Evolutionary conservation across 2,329 filamentous ascomycete species (phyloP).

Genomic region (Phialemoniopsis sp.): DNA sequence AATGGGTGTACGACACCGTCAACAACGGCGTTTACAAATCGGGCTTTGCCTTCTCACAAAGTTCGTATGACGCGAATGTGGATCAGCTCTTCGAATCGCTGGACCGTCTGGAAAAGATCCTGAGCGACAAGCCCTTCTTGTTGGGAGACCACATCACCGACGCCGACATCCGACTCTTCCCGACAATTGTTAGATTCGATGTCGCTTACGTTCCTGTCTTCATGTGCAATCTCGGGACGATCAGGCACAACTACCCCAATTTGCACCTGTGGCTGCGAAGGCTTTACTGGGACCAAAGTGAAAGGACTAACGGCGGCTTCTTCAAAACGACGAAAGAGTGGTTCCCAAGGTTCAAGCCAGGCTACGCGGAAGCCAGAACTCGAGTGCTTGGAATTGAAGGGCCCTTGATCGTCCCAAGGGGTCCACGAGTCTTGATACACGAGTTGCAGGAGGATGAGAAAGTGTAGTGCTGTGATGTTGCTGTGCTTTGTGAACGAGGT

Average conservation of each 20-base stretch:
- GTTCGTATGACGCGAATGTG: slow-evolving; percentile 61
- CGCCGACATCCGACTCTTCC: slow-evolving; percentile 63
- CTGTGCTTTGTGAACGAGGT: too few species aligned
- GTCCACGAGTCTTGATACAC: too few species aligned
- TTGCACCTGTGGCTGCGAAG: slow-evolving; percentile 65
- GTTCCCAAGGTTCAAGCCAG: slow-evolving; percentile 34
- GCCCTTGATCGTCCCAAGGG: too few species aligned
- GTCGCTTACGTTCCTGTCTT: slow-evolving; percentile 64
- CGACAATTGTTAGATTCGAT: slow-evolving; percentile 66
- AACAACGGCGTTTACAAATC: slow-evolving; percentile 49
- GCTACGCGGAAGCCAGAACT: slow-evolving; percentile 14
- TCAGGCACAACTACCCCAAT: slow-evolving; percentile 60
- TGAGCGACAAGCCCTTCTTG: slow-evolving; percentile 52
- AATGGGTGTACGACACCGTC: slow-evolving; percentile 58
- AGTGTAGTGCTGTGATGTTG: too few species aligned
- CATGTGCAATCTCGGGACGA: slow-evolving; percentile 59
- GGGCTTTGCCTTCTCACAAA: slow-evolving; percentile 63
- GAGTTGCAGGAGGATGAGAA: too few species aligned
- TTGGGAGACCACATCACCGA: slow-evolving; percentile 64
- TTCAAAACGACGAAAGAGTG: slow-evolving; percentile 53
- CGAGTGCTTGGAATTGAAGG: too few species aligned
- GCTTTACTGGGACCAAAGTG: slow-evolving; percentile 62
- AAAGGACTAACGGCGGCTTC: slow-evolving; percentile 51
- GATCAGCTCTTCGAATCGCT: slow-evolving; percentile 58
- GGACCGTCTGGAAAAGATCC: slow-evolving; percentile 57